These are phyloP conservation scores for Gossypium australe DNA, from an alignment of 345 rosid species.

Conservation along the genomic window DNA sequence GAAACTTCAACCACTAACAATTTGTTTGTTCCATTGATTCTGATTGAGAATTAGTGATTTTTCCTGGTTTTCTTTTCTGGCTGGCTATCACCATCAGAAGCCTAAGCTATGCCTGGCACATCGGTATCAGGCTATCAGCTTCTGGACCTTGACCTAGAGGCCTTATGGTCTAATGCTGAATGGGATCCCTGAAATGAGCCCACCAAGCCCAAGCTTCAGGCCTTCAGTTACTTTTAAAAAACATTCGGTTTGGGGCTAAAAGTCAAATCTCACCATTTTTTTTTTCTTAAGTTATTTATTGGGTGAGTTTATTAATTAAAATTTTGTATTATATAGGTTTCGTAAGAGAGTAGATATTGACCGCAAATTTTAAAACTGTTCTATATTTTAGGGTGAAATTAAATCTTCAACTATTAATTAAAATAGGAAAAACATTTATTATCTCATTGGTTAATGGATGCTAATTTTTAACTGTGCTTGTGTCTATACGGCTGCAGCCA, in stretches of 20 bases:
- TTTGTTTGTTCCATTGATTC: neutral
- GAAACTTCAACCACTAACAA: neutral
- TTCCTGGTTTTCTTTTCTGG: neutral
- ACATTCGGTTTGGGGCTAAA: neutral
- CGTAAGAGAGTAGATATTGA: too few species aligned
- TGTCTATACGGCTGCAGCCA: too few species aligned
- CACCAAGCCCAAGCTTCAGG: neutral
- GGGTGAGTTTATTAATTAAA: too few species aligned
- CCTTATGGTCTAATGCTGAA: neutral
- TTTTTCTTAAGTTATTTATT: neutral
- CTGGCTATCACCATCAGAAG: too few species aligned
- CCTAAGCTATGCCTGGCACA: neutral
- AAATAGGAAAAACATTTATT: too few species aligned
- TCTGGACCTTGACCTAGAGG: neutral
- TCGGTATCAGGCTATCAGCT: neutral
- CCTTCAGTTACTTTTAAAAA: neutral
- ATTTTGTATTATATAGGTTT: too few species aligned
- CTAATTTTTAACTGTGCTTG: too few species aligned
- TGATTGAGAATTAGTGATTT: neutral
- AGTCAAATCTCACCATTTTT: too few species aligned
- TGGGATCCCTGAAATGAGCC: neutral
- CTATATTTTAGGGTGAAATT: accelerated
- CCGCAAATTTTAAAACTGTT: accelerated
- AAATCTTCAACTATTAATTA: too few species aligned
- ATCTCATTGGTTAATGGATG: too few species aligned